Evolutionary conservation across 2,329 filamentous ascomycete species (phyloP), one percentile per base, ranked within the genome.

Genomic region (Fragosphaeria purpurea): DNA sequence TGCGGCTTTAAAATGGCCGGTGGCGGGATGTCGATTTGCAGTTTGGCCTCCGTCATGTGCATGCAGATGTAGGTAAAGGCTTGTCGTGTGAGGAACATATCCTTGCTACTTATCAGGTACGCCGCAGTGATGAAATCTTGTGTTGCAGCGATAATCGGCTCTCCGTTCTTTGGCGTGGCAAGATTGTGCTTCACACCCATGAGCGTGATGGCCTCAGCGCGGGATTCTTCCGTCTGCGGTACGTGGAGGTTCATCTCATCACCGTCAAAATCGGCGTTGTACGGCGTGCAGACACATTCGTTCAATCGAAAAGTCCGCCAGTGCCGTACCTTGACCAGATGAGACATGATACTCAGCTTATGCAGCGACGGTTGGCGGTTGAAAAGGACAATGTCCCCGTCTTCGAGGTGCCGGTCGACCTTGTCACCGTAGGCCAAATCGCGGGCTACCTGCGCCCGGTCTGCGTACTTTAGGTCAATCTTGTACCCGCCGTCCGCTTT

Each of bases 161-260:
- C 91, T 63, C 93, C 93, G 69, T 97, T 97, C 68, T 96, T 96
- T 1, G 93, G 93, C 0, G 93, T 98, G 4, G 86, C 86, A 52
- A 98, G 69, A 64, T 98, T 98, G 73, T 97, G 83, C 69, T 96
- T 95, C 50, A 98, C 90, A 41, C 93, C 93, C 93, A 98, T 98
- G 45, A 98, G 72, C 58, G 91, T 89, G 61, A 94, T 94, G 1
- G 93, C 93, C 67, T 98, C 93, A 3, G 91, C 88, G 51, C 93
- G 80, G 9, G 93, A 91, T 67, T 98, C 93, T 70, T 98, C 93
- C 0, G 93, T 97, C 64, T 98, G 93, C 2, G 93, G 93, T 12
- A 98, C 90, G 68, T 98, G 93, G 45, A 98, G 70, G 60, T 98
- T 98, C 93, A 98, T 98, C 67, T 98, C 93, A 60, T 98, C 93